Evolutionary conservation across 208 protist genomes (phyloP).

Genomic region (Leishmania mexicana): DNA sequence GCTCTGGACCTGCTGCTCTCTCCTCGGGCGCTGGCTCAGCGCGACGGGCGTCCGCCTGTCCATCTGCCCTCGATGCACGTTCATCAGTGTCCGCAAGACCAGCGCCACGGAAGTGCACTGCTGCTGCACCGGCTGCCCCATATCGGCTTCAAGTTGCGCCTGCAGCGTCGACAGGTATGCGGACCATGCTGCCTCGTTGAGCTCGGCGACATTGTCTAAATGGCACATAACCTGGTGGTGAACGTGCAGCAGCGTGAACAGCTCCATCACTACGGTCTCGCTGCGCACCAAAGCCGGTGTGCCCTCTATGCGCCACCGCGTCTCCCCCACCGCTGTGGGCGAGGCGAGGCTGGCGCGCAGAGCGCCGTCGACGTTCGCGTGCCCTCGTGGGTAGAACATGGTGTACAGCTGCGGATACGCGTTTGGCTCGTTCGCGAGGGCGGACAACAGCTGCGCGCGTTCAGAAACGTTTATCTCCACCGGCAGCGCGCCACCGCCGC

Average conservation of each 20-base stretch:
- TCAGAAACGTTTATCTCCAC: slow-evolving; percentile 21
- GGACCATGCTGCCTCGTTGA: slow-evolving; percentile 10
- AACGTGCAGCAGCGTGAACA: slow-evolving; percentile 26
- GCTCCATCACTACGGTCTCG: slow-evolving; percentile 6
- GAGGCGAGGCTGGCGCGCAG: not conserved
- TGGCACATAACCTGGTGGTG: not conserved
- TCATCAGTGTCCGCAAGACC: slow-evolving; percentile 19
- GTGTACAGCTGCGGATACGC: slow-evolving; percentile 32
- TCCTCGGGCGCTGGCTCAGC: not conserved
- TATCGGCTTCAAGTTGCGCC: slow-evolving; percentile 6
- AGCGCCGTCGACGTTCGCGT: not conserved
- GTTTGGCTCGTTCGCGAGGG: slow-evolving; percentile 5
- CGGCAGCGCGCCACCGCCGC: not conserved
- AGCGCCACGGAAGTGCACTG: not conserved
- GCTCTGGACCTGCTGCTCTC: not conserved
- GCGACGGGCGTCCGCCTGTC: not conserved
- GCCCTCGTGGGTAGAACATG: slow-evolving; percentile 19
- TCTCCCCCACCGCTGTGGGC: not conserved
- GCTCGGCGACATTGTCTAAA: too few species aligned
- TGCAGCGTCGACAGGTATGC: slow-evolving; percentile 12
- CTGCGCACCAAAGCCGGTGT: not conserved
- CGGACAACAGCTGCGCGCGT: slow-evolving; percentile 23
- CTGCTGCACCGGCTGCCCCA: not conserved
- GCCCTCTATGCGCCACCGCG: not conserved
- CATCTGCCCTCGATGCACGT: slow-evolving; percentile 17